A percentile compares a stretch with the other conserved stretches of the same genome.
Evolutionary conservation across 108 stramenopile species (phyloP).

Genomic region (Pseudonitzschia pungens): DNA sequence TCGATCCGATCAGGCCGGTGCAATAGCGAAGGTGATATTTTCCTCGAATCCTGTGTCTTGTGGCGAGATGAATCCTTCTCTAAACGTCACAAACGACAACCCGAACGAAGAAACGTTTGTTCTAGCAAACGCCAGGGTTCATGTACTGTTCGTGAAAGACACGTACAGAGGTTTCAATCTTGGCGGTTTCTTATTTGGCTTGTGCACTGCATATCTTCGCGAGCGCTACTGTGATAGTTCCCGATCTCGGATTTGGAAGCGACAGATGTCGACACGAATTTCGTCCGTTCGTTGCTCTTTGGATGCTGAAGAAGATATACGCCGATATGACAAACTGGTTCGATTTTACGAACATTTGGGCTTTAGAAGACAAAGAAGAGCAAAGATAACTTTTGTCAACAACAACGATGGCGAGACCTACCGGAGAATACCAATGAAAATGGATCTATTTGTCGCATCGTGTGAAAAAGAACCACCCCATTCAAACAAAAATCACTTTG

Average conservation of each 20-base stretch:
- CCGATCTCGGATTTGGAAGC: not conserved
- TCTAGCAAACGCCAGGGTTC: conserved; percentile 48
- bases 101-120: not conserved
- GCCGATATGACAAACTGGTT: conserved; percentile 58
- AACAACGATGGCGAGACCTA: conserved; percentile 68
- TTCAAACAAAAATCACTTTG: not conserved
- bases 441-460: conserved; percentile 16
- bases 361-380: conserved; percentile 41
- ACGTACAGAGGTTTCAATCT: conserved; percentile 59
- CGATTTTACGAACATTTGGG: conserved; percentile 59
- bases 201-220: conserved; percentile 45
- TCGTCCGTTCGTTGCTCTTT: conserved; percentile 34
- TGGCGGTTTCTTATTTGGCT: conserved; percentile 59
- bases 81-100: not conserved
- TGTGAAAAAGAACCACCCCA: not conserved
- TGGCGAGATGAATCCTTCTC: no score
- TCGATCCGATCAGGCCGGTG: conserved; percentile 57
- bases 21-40: conserved; percentile 68
- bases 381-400: conserved; percentile 56
- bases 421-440: conserved; percentile 66
- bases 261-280: no score
- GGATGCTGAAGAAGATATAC: conserved; percentile 69
- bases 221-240: conserved; percentile 11
- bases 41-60: conserved; percentile 29
- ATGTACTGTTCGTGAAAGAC: conserved; percentile 59